A percentile compares a stretch with the other conserved stretches of the same genome.
These are phyloP conservation scores for Cryptosporidium tyzzeri DNA, from an alignment of 169 alveolate genomes.

Conservation along the genomic window DNA sequence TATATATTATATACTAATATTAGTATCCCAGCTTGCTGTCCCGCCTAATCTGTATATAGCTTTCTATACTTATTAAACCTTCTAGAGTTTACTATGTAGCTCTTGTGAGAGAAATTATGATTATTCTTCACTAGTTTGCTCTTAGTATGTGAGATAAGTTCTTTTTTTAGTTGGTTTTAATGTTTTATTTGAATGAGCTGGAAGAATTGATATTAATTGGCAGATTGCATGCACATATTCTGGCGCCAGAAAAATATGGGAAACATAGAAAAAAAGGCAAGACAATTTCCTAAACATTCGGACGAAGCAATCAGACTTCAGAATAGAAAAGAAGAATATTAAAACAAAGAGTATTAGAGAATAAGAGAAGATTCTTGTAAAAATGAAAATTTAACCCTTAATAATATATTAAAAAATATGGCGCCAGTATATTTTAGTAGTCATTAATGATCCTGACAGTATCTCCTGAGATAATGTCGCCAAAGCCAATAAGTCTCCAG, in stretches of 20 bases:
- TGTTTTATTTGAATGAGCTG: no score
- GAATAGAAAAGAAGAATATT: background rate
- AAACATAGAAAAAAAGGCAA: no score
- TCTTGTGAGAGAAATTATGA: background rate
- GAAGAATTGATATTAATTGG: no score
- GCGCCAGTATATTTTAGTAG: slow-evolving; percentile 22
- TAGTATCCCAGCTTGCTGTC: background rate
- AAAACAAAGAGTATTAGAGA: background rate
- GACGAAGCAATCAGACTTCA: no score
- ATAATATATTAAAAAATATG: background rate
- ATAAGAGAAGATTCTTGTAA: background rate
- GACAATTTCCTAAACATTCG: no score
- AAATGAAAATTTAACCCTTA: background rate
- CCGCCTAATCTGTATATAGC: background rate
- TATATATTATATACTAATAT: background rate
- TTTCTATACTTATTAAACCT: background rate
- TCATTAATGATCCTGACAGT: slow-evolving; percentile 52
- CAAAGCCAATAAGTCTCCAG: slow-evolving; percentile 99
- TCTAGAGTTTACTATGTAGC: background rate
- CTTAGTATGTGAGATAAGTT: no score
- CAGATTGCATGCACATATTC: no score
- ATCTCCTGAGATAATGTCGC: slow-evolving; percentile 86
- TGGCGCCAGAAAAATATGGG: no score
- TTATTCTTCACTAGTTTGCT: no score
- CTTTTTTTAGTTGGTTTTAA: no score